Conservation (phyloP, 2,329 filamentous ascomycete genomes). For the Cercospora beticola region DNA sequence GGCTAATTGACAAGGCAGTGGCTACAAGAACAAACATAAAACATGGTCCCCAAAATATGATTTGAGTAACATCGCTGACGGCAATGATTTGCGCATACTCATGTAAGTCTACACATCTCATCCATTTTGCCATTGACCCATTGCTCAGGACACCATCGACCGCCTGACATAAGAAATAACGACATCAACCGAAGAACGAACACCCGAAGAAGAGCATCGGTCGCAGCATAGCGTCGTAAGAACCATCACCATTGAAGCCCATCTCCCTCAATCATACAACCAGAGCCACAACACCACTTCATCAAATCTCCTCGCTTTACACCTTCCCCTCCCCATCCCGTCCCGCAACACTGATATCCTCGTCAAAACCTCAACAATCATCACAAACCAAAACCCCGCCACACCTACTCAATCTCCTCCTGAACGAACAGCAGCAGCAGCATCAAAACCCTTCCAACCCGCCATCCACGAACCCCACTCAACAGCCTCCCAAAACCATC, state of each 20-base stretch:
- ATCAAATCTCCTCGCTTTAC: background rate
- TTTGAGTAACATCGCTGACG: background rate
- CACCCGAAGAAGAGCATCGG: background rate
- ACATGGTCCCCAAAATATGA: background rate
- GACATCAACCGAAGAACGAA: background rate
- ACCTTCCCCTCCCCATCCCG: too few species aligned
- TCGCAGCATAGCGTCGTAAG: background rate
- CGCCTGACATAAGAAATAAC: background rate
- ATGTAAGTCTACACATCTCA: background rate
- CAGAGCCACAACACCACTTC: background rate
- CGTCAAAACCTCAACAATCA: background rate
- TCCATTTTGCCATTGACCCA: background rate
- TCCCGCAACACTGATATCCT: background rate
- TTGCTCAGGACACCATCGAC: background rate
- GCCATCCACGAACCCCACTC: background rate
- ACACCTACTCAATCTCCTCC: background rate
- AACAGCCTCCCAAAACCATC: background rate
- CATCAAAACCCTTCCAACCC: too few species aligned
- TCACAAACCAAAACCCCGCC: background rate
- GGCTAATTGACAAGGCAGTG: background rate
- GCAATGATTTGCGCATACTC: background rate
- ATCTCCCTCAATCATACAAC: background rate
- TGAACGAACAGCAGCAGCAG: too few species aligned
- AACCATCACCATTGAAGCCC: background rate
- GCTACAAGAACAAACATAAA: background rate